A percentile compares a stretch with the other conserved stretches of the same genome.
These are phyloP conservation scores for Pterocarpus santalinus DNA, from an alignment of 306 rosid genomes.

Conservation along the genomic window DNA sequence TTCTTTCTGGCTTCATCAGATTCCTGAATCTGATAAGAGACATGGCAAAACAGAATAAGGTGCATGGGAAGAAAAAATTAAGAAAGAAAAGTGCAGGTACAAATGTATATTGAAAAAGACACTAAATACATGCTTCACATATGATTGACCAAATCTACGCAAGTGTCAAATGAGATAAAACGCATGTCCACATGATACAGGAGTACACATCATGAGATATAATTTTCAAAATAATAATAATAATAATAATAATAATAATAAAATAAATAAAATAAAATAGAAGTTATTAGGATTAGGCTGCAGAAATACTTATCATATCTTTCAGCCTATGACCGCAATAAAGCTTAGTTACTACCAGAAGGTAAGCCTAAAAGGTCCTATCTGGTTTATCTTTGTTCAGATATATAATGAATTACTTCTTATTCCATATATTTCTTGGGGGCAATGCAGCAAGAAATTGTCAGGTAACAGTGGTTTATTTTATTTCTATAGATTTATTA, in stretches of 20 bases:
- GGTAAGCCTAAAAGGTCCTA: background rate
- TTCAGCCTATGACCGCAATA: background rate
- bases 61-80: background rate
- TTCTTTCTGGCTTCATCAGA: slow-evolving; percentile 95
- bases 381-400: background rate
- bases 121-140: background rate
- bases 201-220: background rate
- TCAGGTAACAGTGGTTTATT: no score
- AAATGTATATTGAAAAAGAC: slow-evolving; percentile 4
- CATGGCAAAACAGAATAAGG: slow-evolving; percentile 27
- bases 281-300: background rate
- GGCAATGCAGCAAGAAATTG: no score
- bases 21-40: slow-evolving; percentile 69
- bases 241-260: background rate
- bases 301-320: background rate
- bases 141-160: slow-evolving; percentile 10
- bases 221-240: background rate
- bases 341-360: slow-evolving; percentile 3
- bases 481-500: no score
- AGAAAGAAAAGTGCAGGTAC: background rate
- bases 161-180: slow-evolving; percentile 31
- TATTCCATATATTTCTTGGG: no score
- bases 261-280: background rate
- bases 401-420: background rate
- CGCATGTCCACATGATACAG: background rate